Base-by-base conservation (phyloP, 192 early-diverging fungal species). In the Backusella psychrophila region DNA sequence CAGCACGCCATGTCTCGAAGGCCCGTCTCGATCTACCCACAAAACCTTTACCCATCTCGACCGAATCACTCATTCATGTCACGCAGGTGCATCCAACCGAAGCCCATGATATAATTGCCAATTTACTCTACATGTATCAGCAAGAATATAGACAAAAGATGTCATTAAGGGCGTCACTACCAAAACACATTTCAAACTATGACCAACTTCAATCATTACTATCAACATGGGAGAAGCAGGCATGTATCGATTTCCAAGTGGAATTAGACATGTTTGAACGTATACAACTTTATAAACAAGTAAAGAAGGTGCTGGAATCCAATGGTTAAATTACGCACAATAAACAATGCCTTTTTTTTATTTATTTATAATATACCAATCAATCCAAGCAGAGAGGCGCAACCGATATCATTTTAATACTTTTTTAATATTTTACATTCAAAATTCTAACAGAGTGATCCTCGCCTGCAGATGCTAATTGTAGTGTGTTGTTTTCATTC, bases 361-460 rank as follows among this genome's bases (percentile, higher is more conserved):
- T 44, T 17, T 44, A 44, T 15, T 15, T 11, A 11, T 39, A 12
- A 12, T 39, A 39, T 39, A 39, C 7, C 11, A 39, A 39, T 39
- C 8, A 39, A 8, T 39, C 38, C 2, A 26, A 26, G 7, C 8
- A 66, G 33, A 66, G 31, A 66, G 11, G 15, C 3, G 26, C 4
- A 29, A 1, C 17, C 7, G 34, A 35, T 29, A 67, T 56, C 42
- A 26, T 39, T 42, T 72, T 35, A 46, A 72, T 36, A 33, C 33
- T 33, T 33, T 33, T 63, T 63, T 69, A 49, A 59, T 82, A 78
- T 7, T 49, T 72, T 72, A 87, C 72, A 41, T 85, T 82, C 56
- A 91, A 91, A 21, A 97, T 80, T 53, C 93, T 87, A 23, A 96
- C 88, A 17, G 93, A 90, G 53, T 90, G 87, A 83, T 97, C 94